phyloP scores from a whole-genome alignment of 139 green algal species.

The Chlamydomonas eustigma region DNA sequence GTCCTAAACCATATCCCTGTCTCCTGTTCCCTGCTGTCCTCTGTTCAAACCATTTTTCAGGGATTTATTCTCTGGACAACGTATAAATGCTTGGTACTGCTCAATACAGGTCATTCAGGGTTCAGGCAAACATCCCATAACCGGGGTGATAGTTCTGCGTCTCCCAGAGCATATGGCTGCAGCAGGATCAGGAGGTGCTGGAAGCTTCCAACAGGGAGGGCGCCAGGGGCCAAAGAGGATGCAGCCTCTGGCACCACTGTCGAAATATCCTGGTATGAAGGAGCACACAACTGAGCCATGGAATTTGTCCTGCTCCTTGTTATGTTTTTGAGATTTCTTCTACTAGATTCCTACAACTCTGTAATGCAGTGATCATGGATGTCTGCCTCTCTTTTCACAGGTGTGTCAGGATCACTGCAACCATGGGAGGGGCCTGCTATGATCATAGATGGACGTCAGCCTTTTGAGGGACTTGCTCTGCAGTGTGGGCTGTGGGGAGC shows the following conservation, averaged over 20 bases:
- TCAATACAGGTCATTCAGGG: slow-evolving; percentile 34
- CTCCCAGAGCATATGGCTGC: slow-evolving; percentile 36
- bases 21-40: not conserved
- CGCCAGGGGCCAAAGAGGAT: slow-evolving; percentile 45
- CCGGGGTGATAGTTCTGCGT: slow-evolving; percentile 46
- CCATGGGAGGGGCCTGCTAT: slow-evolving; percentile 55
- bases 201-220: slow-evolving; percentile 1
- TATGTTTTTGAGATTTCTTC: not conserved
- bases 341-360: not conserved
- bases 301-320: not conserved
- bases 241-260: slow-evolving; percentile 58
- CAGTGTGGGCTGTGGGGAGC: not conserved
- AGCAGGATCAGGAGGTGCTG: not conserved
- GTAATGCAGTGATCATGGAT: not conserved
- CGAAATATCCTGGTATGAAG: slow-evolving; percentile 49
- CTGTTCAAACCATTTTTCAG: not conserved
- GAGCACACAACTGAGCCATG: not conserved
- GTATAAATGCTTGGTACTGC: too few species aligned
- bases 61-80: slow-evolving; percentile 46
- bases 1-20: too few species aligned
- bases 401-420: slow-evolving; percentile 22
- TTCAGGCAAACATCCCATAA: slow-evolving; percentile 55
- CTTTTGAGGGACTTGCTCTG: not conserved
- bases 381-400: slow-evolving; percentile 9
- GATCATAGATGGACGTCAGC: slow-evolving; percentile 47